Conservation (phyloP, 2,329 filamentous ascomycete genomes). For the Amauroascus niger region DNA sequence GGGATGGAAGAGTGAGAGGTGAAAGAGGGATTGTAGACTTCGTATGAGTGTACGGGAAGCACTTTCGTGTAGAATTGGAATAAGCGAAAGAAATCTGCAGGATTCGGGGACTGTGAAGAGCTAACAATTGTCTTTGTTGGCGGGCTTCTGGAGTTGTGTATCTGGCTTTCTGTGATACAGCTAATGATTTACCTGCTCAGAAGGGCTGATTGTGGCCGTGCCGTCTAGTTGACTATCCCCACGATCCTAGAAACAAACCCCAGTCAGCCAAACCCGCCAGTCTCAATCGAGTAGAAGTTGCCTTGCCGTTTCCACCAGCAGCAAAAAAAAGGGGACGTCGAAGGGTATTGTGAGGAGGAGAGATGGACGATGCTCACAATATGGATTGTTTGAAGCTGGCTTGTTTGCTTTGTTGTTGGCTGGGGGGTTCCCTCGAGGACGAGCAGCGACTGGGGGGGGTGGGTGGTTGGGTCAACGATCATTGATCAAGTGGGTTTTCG, state of each 20-base stretch:
- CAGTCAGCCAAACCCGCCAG: too few relatives aligned
- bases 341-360: neutral
- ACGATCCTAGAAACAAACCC: too few relatives aligned
- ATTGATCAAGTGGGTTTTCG: too few relatives aligned
- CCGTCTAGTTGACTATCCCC: too few relatives aligned
- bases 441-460: neutral
- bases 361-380: neutral
- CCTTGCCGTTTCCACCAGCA: too few relatives aligned
- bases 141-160: neutral
- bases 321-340: too few relatives aligned
- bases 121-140: neutral
- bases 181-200: neutral
- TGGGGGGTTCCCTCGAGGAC: neutral
- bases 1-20: too few relatives aligned
- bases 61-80: neutral
- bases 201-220: neutral
- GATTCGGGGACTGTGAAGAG: neutral
- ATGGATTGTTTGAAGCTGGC: neutral
- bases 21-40: neutral
- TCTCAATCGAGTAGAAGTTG: neutral
- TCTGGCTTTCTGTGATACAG: neutral
- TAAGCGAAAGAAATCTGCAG: conserved; percentile 7
- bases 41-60: neutral
- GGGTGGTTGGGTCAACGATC: too few relatives aligned
- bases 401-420: neutral